Evolutionary conservation across 176 grass and related monocot species (phyloP).

Genomic region (Urochloa ruziziensis): DNA sequence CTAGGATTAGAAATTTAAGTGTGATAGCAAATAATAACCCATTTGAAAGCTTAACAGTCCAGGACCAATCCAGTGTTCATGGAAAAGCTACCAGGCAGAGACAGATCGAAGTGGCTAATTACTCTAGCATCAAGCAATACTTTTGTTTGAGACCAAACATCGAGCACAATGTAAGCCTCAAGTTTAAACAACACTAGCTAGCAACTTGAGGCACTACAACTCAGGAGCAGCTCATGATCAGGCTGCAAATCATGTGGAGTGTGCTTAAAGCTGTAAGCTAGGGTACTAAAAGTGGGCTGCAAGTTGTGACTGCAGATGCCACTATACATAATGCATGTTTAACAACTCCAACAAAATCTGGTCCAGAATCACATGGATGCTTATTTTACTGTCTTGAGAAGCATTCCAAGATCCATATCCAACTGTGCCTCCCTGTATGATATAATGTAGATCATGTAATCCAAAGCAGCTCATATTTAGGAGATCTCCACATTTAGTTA

Average conservation of each 20-base stretch:
- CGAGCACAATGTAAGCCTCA: not conserved
- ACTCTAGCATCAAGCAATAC: not conserved
- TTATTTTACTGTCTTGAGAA: constrained; percentile 32
- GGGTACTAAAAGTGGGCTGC: constrained; percentile 31
- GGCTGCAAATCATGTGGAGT: constrained; percentile 55
- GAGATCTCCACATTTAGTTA: not conserved
- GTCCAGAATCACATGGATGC: constrained; percentile 25
- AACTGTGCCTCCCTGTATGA: constrained; percentile 4
- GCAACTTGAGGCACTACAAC: constrained; percentile 33
- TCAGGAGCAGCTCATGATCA: constrained; percentile 52
- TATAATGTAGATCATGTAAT: constrained; percentile 1
- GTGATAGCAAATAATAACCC: not conserved
- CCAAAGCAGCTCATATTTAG: not conserved
- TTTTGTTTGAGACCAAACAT: not conserved
- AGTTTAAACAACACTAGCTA: constrained; percentile 27
- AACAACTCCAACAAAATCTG: constrained; percentile 38
- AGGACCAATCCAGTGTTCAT: constrained; percentile 32
- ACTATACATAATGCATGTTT: constrained; percentile 14
- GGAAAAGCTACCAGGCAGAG: constrained; percentile 30
- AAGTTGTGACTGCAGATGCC: constrained; percentile 31
- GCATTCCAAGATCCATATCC: constrained; percentile 46
- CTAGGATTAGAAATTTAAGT: not conserved
- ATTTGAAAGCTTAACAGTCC: constrained; percentile 7
- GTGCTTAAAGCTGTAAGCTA: constrained; percentile 52
- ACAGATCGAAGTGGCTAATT: constrained; percentile 39